Conservation (phyloP, 306 rosid species). For the Cicer judaicum region DNA sequence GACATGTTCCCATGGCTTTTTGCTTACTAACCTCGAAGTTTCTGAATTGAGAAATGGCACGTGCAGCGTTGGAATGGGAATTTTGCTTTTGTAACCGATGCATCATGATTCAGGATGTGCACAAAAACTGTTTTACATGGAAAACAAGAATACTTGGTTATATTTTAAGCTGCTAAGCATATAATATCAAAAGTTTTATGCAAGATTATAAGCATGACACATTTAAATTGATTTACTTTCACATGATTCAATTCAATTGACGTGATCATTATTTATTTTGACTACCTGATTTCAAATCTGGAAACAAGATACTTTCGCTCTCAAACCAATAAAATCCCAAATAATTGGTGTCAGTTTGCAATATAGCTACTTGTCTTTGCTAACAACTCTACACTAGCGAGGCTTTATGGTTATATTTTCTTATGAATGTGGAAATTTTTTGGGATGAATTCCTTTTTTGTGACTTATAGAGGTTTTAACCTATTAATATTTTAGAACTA, state of each 20-base stretch:
- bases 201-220: background rate
- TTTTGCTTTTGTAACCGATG: conserved; percentile 20
- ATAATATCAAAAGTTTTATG: background rate
- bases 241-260: background rate
- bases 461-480: background rate
- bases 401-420: background rate
- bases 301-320: background rate
- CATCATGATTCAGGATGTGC: conserved; percentile 1
- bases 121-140: background rate
- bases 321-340: background rate
- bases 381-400: background rate
- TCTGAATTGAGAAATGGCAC: conserved; percentile 29
- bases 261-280: background rate
- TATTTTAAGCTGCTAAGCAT: conserved; percentile 3
- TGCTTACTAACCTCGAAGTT: background rate
- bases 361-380: background rate
- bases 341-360: background rate
- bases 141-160: background rate
- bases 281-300: background rate
- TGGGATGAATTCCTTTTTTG: background rate
- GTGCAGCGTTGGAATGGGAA: background rate
- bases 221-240: background rate
- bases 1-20: background rate
- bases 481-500: background rate
- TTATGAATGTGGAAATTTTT: background rate